Conservation (phyloP, 805 yeast species). For the Ogataea degrootiae region DNA sequence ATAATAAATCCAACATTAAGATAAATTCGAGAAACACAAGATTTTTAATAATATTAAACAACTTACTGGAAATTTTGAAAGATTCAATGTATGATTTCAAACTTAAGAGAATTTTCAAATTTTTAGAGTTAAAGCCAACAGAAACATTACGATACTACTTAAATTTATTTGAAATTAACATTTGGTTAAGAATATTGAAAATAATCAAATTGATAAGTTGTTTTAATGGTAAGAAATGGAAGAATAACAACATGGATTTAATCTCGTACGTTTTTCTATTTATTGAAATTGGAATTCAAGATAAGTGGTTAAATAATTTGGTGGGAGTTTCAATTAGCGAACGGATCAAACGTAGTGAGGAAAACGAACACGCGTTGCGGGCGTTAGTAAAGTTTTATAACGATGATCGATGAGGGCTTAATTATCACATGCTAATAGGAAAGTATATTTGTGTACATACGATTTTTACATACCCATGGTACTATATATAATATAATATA, state of each 20-base stretch:
- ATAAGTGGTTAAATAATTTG: conserved; percentile 85
- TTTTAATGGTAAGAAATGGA: conserved; percentile 92
- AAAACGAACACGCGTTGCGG: too few species aligned
- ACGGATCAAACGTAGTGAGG: too few species aligned
- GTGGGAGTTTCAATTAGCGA: too few species aligned
- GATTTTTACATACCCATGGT: too few species aligned
- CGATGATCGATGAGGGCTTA: too few species aligned
- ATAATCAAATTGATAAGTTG: conserved; percentile 78
- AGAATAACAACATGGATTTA: conserved; percentile 86
- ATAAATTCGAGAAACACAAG: conserved; percentile 29
- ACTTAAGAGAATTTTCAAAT: conserved; percentile 65
- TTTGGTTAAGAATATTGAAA: conserved; percentile 68
- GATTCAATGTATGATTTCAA: conserved; percentile 55
- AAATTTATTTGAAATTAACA: conserved; percentile 53
- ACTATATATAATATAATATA: too few species aligned
- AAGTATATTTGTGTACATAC: too few species aligned
- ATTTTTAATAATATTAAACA: conserved; percentile 44
- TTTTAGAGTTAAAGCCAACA: conserved; percentile 61
- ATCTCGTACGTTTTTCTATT: conserved; percentile 82
- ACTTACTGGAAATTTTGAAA: conserved; percentile 51
- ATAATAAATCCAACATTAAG: conserved; percentile 21
- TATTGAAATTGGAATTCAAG: conserved; percentile 65
- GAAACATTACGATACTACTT: conserved; percentile 54
- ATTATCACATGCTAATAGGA: too few species aligned
- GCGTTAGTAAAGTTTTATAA: too few species aligned